Conservation (phyloP, 129 eudicot genomes). For the Silybum marianum region DNA sequence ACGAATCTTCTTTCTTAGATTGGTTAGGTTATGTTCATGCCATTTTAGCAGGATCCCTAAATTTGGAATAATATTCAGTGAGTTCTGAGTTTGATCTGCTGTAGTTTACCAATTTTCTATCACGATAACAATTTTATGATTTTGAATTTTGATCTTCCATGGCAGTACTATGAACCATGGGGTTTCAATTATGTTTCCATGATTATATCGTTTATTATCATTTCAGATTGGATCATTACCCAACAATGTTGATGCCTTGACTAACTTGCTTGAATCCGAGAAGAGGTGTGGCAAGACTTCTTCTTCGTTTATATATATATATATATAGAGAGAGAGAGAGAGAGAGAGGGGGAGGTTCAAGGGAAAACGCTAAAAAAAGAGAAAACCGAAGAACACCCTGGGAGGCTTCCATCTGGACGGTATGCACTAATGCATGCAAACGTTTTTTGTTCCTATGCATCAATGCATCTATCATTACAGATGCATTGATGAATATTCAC, state of each 20-base stretch:
- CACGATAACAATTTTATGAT: not conserved
- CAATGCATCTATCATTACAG: too few species aligned
- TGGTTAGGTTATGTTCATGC: not conserved
- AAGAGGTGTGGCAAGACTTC: slow-evolving; percentile 17
- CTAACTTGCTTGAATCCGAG: slow-evolving; percentile 1
- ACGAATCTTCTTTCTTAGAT: not conserved
- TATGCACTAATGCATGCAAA: too few species aligned
- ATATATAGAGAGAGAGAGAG: too few species aligned
- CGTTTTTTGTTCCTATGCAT: too few species aligned
- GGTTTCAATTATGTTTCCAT: not conserved
- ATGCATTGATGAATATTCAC: too few species aligned
- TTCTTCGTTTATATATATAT: not conserved
- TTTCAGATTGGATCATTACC: slow-evolving; percentile 28
- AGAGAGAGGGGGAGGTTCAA: too few species aligned
- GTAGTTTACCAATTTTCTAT: too few species aligned
- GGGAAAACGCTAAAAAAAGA: too few species aligned
- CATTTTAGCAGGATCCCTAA: not conserved
- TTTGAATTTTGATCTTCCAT: not conserved
- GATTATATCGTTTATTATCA: not conserved
- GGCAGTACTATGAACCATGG: not conserved
- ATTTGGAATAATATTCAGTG: not conserved
- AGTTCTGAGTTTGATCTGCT: not conserved
- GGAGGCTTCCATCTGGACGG: too few species aligned
- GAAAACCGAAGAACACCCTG: too few species aligned
- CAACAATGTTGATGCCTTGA: not conserved